Evolutionary conservation across 257 asterid genomes (phyloP).

Genomic region (Solanum medicagineum): DNA sequence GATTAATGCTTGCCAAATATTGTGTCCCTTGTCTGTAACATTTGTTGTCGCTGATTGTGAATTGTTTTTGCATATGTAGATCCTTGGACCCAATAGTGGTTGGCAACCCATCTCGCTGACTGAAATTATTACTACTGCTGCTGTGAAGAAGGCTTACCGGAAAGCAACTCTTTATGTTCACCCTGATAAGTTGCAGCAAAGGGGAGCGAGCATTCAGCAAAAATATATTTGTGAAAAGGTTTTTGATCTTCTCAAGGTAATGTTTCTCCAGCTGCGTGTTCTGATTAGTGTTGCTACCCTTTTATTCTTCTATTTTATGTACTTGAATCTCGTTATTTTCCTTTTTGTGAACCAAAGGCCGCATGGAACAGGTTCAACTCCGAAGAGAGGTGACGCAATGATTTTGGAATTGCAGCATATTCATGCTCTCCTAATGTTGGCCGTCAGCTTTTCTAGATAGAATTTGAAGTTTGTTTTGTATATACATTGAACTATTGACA

Average conservation of each 20-base stretch:
- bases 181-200: constrained; percentile 95
- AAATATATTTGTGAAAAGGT: constrained; percentile 91
- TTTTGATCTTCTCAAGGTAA: constrained; percentile 92
- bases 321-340: not conserved
- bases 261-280: not conserved
- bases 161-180: constrained; percentile 93
- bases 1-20: not conserved
- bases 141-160: constrained; percentile 87
- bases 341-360: constrained; percentile 40
- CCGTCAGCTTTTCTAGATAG: not conserved
- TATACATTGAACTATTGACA: not conserved
- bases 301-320: not conserved
- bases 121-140: constrained; percentile 67
- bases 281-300: not conserved
- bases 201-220: constrained; percentile 88
- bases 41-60: not conserved
- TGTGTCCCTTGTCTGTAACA: not conserved
- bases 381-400: constrained; percentile 65
- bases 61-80: constrained; percentile 27
- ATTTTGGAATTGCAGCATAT: not conserved
- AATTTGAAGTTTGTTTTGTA: not conserved
- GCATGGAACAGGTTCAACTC: constrained; percentile 95
- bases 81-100: constrained; percentile 78
- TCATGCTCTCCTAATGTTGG: not conserved
- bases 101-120: constrained; percentile 87